These are phyloP conservation scores for Picochlorum sp. DNA, from an alignment of 139 green algal species.

Conservation along the genomic window DNA sequence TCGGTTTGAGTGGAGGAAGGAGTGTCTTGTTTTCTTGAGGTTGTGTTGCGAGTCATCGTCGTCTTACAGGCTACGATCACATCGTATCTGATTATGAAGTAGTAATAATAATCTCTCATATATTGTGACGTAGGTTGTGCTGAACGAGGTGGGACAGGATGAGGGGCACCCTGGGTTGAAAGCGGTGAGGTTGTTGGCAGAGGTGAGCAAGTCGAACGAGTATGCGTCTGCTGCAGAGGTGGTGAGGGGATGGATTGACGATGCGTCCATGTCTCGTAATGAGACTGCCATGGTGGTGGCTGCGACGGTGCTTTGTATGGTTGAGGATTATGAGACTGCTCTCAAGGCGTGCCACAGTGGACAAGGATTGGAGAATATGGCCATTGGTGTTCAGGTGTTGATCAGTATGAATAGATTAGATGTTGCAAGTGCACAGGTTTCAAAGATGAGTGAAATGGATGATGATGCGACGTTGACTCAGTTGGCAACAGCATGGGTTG, in stretches of 20 bases:
- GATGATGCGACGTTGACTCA: slow-evolving; percentile 95
- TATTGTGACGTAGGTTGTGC: slow-evolving; percentile 66
- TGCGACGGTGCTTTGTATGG: slow-evolving; percentile 61
- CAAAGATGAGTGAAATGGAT: slow-evolving; percentile 79
- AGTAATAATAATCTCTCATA: background rate
- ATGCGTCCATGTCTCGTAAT: slow-evolving; percentile 68
- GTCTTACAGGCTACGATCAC: too few species aligned
- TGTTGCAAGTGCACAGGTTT: slow-evolving; percentile 71
- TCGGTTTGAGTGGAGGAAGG: background rate
- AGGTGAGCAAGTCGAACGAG: slow-evolving; percentile 70
- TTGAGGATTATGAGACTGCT: slow-evolving; percentile 88
- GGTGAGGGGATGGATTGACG: slow-evolving; percentile 52
- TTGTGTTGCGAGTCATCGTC: too few species aligned
- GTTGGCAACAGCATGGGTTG: slow-evolving; percentile 88
- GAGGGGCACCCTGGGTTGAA: slow-evolving; percentile 62
- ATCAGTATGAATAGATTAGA: slow-evolving; percentile 88
- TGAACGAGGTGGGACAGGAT: slow-evolving; percentile 72
- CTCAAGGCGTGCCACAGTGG: slow-evolving; percentile 75
- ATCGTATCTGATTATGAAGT: too few species aligned
- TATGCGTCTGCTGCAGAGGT: slow-evolving; percentile 33
- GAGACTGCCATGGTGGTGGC: slow-evolving; percentile 70
- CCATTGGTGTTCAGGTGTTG: slow-evolving; percentile 72
- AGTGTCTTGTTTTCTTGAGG: too few species aligned
- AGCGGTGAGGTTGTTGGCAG: slow-evolving; percentile 82
- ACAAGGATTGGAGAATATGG: slow-evolving; percentile 69